Evolutionary conservation across 805 yeast species (phyloP), one percentile per base, ranked within the genome.

Genomic region (Yarrowia divulgata): DNA sequence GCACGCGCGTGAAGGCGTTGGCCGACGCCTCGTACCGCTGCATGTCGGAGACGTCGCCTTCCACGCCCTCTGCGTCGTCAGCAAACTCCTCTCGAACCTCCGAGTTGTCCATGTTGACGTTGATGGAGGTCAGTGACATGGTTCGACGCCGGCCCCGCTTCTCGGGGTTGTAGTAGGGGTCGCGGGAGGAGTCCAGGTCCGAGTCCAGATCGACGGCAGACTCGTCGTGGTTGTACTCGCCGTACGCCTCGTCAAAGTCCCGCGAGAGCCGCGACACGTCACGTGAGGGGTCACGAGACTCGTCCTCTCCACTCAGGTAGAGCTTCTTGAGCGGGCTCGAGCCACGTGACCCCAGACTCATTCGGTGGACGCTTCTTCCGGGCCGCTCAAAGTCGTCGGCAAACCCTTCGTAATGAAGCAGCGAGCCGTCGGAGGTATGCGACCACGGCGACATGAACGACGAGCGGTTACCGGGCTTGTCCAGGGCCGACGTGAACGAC

Each of bases 401-500:
- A n/a, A 34, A 60, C 3, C 66, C 66, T 10, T 60, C 66, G 13
- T 60, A 60, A 12, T 60, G 52, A 29, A 60, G n/a, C 3, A 60
- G 19, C 2, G 52, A 45, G 29, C 66, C 66, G n/a, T 60, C 66
- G 0, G 66, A 35, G 34, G 66, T 60, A 32, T 60, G 66, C 2
- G 52, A 43, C 66, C 66, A 60, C 7, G 66, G 66, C 6, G 66
- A 60, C 18, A 60, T 43, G 66, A 60, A 60, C 4, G 66, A 58
- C 12, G 49, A 16, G n/a, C 64, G 49, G 18, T 45, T 43, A 18
- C 66, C 66, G 8, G 66, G 66, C 18, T 29, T 42, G 16, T 55
- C 62, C 81, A 64, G 81, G 75, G 71, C 75, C 81, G 71, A 83
- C 76, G 70, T 81, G n/a, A 52, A 52, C 9, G 42, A 34, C 6